Conservation (phyloP, 2,329 filamentous ascomycete genomes). For the Hymenoscyphus salicellus region DNA sequence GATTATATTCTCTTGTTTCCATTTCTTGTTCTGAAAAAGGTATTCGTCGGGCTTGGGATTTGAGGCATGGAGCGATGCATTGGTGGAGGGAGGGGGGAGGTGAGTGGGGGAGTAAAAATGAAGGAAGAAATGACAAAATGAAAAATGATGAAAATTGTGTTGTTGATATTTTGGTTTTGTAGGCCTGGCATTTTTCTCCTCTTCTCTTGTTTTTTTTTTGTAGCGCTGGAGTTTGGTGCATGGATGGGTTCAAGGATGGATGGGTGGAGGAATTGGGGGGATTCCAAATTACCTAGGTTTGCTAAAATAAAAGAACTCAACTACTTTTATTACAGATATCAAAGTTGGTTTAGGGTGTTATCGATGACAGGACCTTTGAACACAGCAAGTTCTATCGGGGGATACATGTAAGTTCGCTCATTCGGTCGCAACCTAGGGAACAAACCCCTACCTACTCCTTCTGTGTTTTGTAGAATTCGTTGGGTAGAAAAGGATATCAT, state of each 20-base stretch:
- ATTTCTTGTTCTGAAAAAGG: not conserved
- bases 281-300: not conserved
- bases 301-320: too few relatives aligned
- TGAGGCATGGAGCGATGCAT: not conserved
- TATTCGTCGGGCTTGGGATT: not conserved
- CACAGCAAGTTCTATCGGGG: not conserved
- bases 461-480: too few relatives aligned
- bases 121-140: not conserved
- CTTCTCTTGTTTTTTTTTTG: not conserved
- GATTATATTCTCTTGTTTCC: not conserved
- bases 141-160: not conserved
- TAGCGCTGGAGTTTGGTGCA: conserved; percentile 15
- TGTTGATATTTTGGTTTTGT: not conserved
- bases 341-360: too few relatives aligned
- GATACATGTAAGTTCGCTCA: not conserved
- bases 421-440: not conserved
- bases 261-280: not conserved
- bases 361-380: not conserved
- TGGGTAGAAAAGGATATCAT: too few relatives aligned
- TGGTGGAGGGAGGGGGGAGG: not conserved
- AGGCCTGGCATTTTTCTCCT: not conserved
- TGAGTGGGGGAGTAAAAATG: not conserved
- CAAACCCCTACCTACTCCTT: not conserved
- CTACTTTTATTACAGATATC: too few relatives aligned
- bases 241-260: not conserved